Percentiles rank a stretch among this genome's conserved stretches.
Evolutionary conservation across 2,329 filamentous ascomycete species (phyloP).

Genomic region (Fusarium pininemorale): DNA sequence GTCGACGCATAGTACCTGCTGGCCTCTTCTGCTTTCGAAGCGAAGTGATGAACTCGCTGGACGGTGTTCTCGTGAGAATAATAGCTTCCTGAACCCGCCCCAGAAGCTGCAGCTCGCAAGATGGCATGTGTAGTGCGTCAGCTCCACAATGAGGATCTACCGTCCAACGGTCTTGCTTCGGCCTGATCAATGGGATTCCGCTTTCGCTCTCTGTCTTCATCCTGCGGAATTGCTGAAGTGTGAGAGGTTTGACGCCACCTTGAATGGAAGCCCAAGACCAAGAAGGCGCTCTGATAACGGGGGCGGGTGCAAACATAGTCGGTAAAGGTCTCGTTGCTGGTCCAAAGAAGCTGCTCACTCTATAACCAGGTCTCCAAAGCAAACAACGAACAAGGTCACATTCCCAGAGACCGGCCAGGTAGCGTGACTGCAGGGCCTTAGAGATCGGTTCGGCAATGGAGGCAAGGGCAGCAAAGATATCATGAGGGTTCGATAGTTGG

Average conservation of each 20-base stretch:
- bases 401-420: slow-evolving; percentile 22
- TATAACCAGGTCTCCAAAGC: slow-evolving; percentile 6
- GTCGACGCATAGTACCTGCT: not conserved
- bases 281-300: slow-evolving; percentile 9
- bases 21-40: not conserved
- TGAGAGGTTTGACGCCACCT: not conserved
- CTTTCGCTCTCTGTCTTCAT: not conserved
- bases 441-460: slow-evolving; percentile 1
- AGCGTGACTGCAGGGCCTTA: not conserved
- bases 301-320: not conserved
- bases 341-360: not conserved
- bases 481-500: slow-evolving; percentile 14
- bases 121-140: slow-evolving; percentile 3
- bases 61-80: not conserved
- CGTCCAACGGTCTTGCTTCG: not conserved
- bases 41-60: not conserved
- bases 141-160: not conserved
- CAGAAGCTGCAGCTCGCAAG: slow-evolving; percentile 6
- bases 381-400: not conserved
- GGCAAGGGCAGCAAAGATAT: slow-evolving; percentile 15
- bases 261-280: slow-evolving; percentile 24
- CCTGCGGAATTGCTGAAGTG: not conserved
- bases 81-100: not conserved
- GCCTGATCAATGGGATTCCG: not conserved
- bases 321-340: slow-evolving; percentile 1